Conservation (phyloP, 768 basidiomycete genomes). For the Auricularia sp. region DNA sequence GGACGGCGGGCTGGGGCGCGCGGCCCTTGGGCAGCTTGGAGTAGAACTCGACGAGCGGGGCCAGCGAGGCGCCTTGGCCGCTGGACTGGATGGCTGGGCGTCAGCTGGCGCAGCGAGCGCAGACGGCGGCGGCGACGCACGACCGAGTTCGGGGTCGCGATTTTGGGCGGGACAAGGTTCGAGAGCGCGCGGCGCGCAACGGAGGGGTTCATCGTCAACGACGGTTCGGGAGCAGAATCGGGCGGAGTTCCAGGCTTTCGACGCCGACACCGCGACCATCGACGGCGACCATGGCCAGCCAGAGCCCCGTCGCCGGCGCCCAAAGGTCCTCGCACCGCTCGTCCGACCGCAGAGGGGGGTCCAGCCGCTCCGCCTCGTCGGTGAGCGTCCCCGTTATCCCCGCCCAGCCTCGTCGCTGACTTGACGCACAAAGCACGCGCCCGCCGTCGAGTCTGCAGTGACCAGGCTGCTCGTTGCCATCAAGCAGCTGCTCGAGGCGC, state of each 20-base stretch:
- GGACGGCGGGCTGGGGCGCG: constrained; percentile 43
- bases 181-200: constrained; percentile 78
- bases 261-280: not conserved
- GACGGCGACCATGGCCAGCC: not conserved
- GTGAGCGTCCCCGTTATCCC: not conserved
- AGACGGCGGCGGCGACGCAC: constrained; percentile 35
- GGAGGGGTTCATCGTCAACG: constrained; percentile 58
- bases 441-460: constrained; percentile 82
- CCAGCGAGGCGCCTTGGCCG: constrained; percentile 70
- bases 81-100: constrained; percentile 44
- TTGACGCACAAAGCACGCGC: constrained; percentile 21
- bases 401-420: not conserved
- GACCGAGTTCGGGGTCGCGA: constrained; percentile 82
- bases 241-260: not conserved
- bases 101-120: not conserved
- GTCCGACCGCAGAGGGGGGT: not conserved
- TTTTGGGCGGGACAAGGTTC: constrained; percentile 86
- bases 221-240: not conserved
- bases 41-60: constrained; percentile 88
- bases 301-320: not conserved
- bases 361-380: not conserved
- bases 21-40: constrained; percentile 91
- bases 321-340: not conserved
- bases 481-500: constrained; percentile 83
- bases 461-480: constrained; percentile 90